Evolutionary conservation across 139 green algal species (phyloP).

Genomic region (Chlamydomonas schloesseri): DNA sequence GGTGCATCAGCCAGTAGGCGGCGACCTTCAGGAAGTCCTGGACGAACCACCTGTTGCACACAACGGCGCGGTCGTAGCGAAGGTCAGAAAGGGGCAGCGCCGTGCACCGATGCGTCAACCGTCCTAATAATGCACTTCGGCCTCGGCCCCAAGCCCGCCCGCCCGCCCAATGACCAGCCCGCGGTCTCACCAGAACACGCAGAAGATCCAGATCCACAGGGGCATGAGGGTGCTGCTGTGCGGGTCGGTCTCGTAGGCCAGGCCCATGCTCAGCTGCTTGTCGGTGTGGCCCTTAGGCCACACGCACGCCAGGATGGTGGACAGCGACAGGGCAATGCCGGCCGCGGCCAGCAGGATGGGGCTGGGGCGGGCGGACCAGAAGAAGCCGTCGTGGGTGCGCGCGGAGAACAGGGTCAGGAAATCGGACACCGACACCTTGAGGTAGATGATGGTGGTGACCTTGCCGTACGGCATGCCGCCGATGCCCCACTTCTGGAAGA

Average conservation of each 20-base stretch:
- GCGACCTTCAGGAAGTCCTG: conserved; percentile 79
- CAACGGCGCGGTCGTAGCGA: too few relatives aligned
- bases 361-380: conserved; percentile 69
- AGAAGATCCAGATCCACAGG: conserved; percentile 89
- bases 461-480: conserved; percentile 67
- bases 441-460: conserved; percentile 85
- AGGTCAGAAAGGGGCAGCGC: too few relatives aligned
- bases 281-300: conserved; percentile 32
- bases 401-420: conserved; percentile 90
- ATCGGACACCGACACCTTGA: conserved; percentile 89
- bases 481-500: conserved; percentile 59
- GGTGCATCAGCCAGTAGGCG: conserved; percentile 31
- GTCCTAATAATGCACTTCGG: too few relatives aligned
- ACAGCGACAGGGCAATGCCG: conserved; percentile 60
- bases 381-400: conserved; percentile 79
- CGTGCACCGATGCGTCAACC: too few relatives aligned
- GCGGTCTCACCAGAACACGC: conserved; percentile 75
- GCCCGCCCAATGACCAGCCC: too few relatives aligned
- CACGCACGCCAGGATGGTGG: conserved; percentile 74
- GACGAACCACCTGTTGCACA: conserved; percentile 70
- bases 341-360: conserved; percentile 46
- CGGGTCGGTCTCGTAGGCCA: conserved; percentile 9
- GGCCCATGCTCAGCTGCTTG: conserved; percentile 4
- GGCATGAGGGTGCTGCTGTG: conserved; percentile 59
- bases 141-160: too few relatives aligned